These are phyloP conservation scores for Chamaecrista fasciculata DNA, from an alignment of 306 rosid genomes.

Conservation along the genomic window DNA sequence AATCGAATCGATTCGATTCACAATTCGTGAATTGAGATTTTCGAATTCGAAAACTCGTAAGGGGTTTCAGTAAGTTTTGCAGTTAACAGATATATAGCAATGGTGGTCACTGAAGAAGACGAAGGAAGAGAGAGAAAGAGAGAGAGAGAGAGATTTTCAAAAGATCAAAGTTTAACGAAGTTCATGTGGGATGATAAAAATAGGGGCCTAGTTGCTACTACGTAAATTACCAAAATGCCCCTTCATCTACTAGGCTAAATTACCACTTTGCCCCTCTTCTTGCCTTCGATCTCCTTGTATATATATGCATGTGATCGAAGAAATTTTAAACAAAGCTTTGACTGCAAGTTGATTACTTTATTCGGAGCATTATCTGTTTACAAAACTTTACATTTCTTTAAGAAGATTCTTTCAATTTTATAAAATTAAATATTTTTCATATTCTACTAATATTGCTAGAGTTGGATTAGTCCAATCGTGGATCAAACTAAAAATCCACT, in stretches of 20 bases:
- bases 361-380: too few species aligned
- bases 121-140: neutral
- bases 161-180: neutral
- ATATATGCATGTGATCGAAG: too few species aligned
- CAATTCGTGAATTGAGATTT: too few species aligned
- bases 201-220: constrained; percentile 17
- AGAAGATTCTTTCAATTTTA: too few species aligned
- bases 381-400: too few species aligned
- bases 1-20: too few species aligned
- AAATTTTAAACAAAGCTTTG: too few species aligned
- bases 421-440: too few species aligned
- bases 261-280: neutral
- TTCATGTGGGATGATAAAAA: constrained; percentile 26
- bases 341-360: too few species aligned
- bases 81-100: neutral
- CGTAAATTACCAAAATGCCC: neutral
- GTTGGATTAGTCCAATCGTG: too few species aligned
- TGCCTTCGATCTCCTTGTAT: neutral
- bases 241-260: neutral
- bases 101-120: neutral
- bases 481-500: too few species aligned
- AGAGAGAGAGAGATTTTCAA: neutral
- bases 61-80: neutral
- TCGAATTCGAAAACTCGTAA: neutral
- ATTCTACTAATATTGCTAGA: too few species aligned